These are phyloP conservation scores for Solanum infundibuliforme DNA, from an alignment of 257 asterid genomes.

Conservation along the genomic window DNA sequence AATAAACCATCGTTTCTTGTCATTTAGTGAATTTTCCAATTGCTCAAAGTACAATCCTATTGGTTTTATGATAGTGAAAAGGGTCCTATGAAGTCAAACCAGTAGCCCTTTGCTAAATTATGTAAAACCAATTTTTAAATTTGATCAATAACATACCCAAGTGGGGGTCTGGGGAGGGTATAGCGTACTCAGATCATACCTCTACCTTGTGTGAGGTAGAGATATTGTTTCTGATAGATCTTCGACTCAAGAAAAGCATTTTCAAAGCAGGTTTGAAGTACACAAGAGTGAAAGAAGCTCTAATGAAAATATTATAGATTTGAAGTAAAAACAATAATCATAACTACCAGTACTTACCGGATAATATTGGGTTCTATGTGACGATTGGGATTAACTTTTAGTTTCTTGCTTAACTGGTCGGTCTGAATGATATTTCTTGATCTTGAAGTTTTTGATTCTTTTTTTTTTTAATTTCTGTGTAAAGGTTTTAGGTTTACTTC, in stretches of 20 bases:
- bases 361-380: not conserved
- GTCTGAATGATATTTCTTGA: not conserved
- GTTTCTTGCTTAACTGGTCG: not conserved
- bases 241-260: not conserved
- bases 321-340: not conserved
- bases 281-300: not conserved
- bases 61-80: not conserved
- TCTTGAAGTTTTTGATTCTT: not conserved
- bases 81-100: not conserved
- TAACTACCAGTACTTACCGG: not conserved
- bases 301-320: not conserved
- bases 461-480: not conserved
- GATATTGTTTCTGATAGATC: not conserved
- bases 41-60: not conserved
- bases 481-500: not conserved
- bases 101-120: not conserved
- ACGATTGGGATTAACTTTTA: not conserved
- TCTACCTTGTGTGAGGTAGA: not conserved
- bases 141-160: not conserved
- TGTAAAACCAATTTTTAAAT: not conserved
- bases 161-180: not conserved
- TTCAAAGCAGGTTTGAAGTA: not conserved
- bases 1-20: not conserved
- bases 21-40: not conserved
- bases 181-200: not conserved